Evolutionary conservation across 2,329 filamentous ascomycete species (phyloP), one percentile per base, ranked within the genome.

Genomic region (Zopfia rhizophila): DNA sequence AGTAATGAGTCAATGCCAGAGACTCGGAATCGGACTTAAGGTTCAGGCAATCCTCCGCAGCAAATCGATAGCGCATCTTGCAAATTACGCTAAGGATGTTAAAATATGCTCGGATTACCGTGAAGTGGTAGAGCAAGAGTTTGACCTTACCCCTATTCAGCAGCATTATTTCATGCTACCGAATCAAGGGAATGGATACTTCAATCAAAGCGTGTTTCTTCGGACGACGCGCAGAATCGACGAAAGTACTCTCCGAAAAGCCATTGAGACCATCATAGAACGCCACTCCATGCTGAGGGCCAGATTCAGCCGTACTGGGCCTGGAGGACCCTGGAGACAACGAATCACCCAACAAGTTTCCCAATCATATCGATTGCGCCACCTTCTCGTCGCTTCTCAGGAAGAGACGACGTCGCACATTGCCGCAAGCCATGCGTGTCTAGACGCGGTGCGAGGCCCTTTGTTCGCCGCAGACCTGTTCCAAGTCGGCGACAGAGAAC

Each of bases 131-230:
- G 55, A 72, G 24, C 54, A 55, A n/a, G 57, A 57, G 0, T 80
- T 78, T 40, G 57, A 60, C 0, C 55, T 80, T 1, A 75, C 76
- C 0, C 78, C 78, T 0, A 73, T 79, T 14, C 78, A 79, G 43
- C 60, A 68, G 13, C 60, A 78, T 23, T 77, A 75, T 44, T 76
- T 79, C 44, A 44, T 68, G n/a, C 55, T 55, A 22, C 51, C 51
- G 6, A 43, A 58, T 10, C 55, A 71, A 2, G 69, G 68, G 3
- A 60, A 73, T 13, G 55, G 56, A 4, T 72, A 72, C 18, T 77
- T 76, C 61, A 78, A 78, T 41, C 77, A 79, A 46, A 78, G 72
- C 7, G 76, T 75, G 28, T 65, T 72, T 1, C 53, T 79, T 5
- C 63, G 63, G 1, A 31, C 78, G 6, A 58, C 66, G 5, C 63